Conservation (phyloP, 176 grass and related monocot genomes). For the Rhynchospora tenuis region DNA sequence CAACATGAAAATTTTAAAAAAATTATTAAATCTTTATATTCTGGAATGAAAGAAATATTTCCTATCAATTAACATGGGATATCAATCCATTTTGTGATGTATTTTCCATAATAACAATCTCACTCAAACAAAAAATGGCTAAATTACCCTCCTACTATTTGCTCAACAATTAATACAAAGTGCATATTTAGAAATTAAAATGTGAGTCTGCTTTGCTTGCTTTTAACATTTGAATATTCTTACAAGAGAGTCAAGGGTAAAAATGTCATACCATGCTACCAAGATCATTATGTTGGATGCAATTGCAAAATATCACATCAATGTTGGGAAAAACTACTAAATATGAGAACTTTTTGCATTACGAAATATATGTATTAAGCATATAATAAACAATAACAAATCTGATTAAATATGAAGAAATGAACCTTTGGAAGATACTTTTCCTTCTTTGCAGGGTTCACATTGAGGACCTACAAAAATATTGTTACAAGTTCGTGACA, state of each 20-base stretch:
- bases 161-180: background rate
- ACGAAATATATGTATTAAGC: background rate
- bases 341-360: background rate
- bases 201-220: background rate
- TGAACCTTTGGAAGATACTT: slow-evolving; percentile 85
- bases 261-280: background rate
- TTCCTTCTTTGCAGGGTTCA: slow-evolving; percentile 51
- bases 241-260: background rate
- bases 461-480: slow-evolving; percentile 63
- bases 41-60: background rate
- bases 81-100: background rate
- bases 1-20: background rate
- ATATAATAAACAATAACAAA: background rate
- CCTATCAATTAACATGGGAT: background rate
- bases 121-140: background rate
- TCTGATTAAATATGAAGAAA: background rate
- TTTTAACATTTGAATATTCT: background rate
- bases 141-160: background rate
- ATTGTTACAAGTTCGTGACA: background rate
- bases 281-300: background rate
- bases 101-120: background rate
- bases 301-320: background rate
- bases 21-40: background rate
- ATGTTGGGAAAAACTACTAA: background rate
- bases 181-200: background rate